Conservation (phyloP, 805 yeast species). For the Komagataella phaffii region DNA sequence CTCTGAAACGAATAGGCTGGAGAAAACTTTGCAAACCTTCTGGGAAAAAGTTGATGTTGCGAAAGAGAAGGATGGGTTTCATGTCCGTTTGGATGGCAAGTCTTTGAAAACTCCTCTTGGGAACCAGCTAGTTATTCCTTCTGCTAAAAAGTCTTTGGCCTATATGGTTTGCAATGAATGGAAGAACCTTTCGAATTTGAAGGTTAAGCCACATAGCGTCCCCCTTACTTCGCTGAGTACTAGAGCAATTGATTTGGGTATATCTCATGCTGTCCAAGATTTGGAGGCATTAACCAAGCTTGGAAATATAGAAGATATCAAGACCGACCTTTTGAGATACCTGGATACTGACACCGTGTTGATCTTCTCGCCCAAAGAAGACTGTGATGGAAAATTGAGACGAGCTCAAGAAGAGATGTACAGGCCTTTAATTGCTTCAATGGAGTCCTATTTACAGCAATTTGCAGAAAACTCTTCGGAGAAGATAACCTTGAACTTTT, state of each 20-base stretch:
- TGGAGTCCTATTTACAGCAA: constrained; percentile 43
- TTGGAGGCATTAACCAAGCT: constrained; percentile 43
- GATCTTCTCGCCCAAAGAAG: constrained; percentile 68
- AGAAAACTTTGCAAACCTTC: constrained; percentile 58
- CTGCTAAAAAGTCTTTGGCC: constrained; percentile 47
- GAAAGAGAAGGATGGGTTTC: constrained; percentile 22
- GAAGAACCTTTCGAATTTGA: constrained; percentile 54
- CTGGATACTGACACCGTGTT: constrained; percentile 90
- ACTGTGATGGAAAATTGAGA: constrained; percentile 75
- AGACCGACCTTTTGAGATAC: constrained; percentile 56
- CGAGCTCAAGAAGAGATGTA: constrained; percentile 68
- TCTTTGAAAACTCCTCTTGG: constrained; percentile 82
- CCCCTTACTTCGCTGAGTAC: constrained; percentile 85
- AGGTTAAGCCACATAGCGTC: constrained; percentile 62
- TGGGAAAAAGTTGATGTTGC: constrained; percentile 59
- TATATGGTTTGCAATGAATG: constrained; percentile 77
- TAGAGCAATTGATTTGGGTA: constrained; percentile 67
- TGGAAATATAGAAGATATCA: constrained; percentile 46
- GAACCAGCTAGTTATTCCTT: constrained; percentile 51
- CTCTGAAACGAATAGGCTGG: constrained; percentile 56
- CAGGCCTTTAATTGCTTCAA: constrained; percentile 57
- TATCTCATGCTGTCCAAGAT: constrained; percentile 22
- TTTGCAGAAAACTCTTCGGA: constrained; percentile 16
- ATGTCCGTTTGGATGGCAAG: constrained; percentile 58
- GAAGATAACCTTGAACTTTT: constrained; percentile 29